A percentile compares a stretch with the other conserved stretches of the same genome.
Evolutionary conservation across 345 rosid genomes (phyloP).

Genomic region (Salix suchowensis): DNA sequence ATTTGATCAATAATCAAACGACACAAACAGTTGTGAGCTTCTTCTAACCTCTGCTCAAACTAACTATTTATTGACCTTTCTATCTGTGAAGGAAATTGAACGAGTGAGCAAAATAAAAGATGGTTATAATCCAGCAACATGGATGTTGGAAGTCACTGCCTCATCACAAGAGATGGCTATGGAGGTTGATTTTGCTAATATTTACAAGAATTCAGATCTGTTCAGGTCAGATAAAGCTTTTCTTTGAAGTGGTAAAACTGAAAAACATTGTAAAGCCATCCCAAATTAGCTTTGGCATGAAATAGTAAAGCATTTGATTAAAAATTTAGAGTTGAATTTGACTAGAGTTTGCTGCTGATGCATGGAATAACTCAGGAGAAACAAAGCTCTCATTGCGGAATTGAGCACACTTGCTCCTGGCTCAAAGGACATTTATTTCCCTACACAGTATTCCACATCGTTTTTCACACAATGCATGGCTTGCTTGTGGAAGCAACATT

Average conservation of each 20-base stretch:
- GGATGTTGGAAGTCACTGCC: constrained; percentile 75
- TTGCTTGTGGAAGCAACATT: constrained; percentile 24
- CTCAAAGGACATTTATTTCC: constrained; percentile 18
- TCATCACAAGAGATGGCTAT: constrained; percentile 54
- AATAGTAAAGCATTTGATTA: not conserved
- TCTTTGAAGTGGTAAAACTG: not conserved
- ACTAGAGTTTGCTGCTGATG: not conserved
- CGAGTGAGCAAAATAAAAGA: constrained; percentile 60
- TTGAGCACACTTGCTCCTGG: constrained; percentile 13
- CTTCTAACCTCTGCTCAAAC: not conserved
- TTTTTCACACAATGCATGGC: constrained; percentile 15
- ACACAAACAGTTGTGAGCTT: not conserved
- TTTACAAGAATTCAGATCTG: constrained; percentile 55
- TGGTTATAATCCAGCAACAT: constrained; percentile 81
- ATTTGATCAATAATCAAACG: not conserved
- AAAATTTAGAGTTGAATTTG: not conserved
- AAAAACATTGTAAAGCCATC: not conserved
- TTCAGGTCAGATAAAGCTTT: constrained; percentile 33
- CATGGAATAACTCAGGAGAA: constrained; percentile 38
- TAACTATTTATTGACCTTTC: not conserved
- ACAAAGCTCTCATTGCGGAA: constrained; percentile 17
- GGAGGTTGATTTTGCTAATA: constrained; percentile 55
- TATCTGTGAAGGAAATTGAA: constrained; percentile 35
- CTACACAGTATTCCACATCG: constrained; percentile 12
- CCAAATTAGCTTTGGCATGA: not conserved